Base-by-base conservation (phyloP, 1,284 basidiomycete genomes). In the Stereum hirsutum region DNA sequence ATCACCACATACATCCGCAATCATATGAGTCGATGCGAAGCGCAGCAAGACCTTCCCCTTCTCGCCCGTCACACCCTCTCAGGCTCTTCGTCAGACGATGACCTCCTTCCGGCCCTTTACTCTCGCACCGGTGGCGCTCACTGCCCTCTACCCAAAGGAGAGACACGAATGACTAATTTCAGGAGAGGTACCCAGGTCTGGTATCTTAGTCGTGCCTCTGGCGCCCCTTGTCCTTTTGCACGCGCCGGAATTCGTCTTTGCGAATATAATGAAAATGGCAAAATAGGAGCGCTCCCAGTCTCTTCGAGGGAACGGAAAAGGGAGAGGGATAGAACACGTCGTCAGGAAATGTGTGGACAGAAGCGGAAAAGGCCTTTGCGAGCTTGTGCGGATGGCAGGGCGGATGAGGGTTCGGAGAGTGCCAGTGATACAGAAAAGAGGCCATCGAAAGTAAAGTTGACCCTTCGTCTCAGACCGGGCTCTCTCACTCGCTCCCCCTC, bases 1-100 rank as follows among this genome's bases (percentile, higher is more conserved):
- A 84, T 87, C 56, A 84, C 82, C 4, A 83, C 81, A 15, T 87
- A 83, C 58, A 79, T 87, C 51, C 77, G 84, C 42, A 70, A 70
- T 46, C 84, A 87, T 55, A 69, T 79, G 49, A 60, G 73, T 36
- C 80, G 84, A 40, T 86, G 83, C 51, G 79, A 85, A 40, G 59
- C 57, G 4, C 75, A 85, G 48, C 72, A 81, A 51, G 82, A 86
- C 56, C 73, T 78, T 35, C 82, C 84, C 2, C 72, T 87, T 6
- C 71, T 87, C 33, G 68, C 84, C 32, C 76, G 76, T n/a, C 81
- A 85, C 54, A 63, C 70, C 27, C 69, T 86, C 32, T 83, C 82
- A 12, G 84, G 84, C 50, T 84, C 81, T 2, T 57, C 64, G 11
- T 66, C 70, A 24, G 83, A 87, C 61, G 84, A 87, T 54, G 74